Percentiles rank a stretch among this genome's conserved stretches.
phyloP scores from a whole-genome alignment of 768 basidiomycete genomes.

The Boletus speciosus region DNA sequence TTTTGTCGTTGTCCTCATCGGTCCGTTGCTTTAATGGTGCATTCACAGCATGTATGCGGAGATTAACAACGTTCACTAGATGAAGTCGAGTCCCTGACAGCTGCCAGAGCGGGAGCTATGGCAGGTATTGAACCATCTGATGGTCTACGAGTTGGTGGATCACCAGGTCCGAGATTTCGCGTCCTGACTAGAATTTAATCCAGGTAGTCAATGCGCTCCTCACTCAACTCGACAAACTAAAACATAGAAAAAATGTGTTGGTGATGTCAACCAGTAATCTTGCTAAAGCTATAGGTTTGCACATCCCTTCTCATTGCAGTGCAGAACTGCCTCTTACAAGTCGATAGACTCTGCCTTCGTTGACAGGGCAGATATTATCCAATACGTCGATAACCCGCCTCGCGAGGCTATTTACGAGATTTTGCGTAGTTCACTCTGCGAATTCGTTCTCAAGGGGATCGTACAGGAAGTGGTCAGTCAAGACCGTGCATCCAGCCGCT shows the following conservation, averaged over 20 bases:
- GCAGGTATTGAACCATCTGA: constrained; percentile 95
- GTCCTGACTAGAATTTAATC: not conserved
- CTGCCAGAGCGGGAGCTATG: constrained; percentile 92
- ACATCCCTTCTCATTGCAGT: not conserved
- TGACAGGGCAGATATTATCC: constrained; percentile 94
- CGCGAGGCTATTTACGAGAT: constrained; percentile 94
- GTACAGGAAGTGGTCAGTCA: constrained; percentile 57
- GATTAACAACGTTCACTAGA: constrained; percentile 45
- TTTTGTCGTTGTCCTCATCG: constrained; percentile 93
- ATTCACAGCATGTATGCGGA: constrained; percentile 2
- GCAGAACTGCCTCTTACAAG: not conserved
- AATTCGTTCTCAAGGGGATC: constrained; percentile 74
- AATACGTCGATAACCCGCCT: constrained; percentile 90
- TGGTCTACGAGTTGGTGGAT: constrained; percentile 72
- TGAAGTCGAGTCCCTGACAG: constrained; percentile 94
- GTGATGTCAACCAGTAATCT: constrained; percentile 98
- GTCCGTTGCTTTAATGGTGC: constrained; percentile 35
- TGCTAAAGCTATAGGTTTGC: constrained; percentile 84
- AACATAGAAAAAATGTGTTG: constrained; percentile 88
- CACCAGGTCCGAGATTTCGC: not conserved
- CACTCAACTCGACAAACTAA: constrained; percentile 94
- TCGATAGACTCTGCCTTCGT: constrained; percentile 85
- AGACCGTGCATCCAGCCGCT: not conserved
- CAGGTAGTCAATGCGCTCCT: constrained; percentile 97
- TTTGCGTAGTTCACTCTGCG: constrained; percentile 72